These are phyloP conservation scores for Hymenotorrendiella dingleyae DNA, from an alignment of 2,329 filamentous ascomycete species.

Conservation along the genomic window DNA sequence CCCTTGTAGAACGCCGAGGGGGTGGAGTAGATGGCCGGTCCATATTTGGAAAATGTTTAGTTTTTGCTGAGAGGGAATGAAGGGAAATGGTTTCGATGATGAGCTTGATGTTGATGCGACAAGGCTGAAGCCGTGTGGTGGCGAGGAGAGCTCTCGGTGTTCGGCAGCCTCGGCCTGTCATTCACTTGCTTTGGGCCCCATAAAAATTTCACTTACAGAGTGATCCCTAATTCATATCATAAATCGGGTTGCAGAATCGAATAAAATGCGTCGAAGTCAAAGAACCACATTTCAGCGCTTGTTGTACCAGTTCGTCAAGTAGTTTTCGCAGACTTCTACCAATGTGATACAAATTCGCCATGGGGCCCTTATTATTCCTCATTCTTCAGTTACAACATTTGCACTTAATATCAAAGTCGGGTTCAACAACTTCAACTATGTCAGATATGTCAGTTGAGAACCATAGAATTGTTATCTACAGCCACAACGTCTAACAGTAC, in stretches of 20 bases:
- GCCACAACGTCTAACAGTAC: constrained; percentile 4
- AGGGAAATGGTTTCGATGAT: background rate
- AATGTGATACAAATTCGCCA: no score
- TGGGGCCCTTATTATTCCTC: no score
- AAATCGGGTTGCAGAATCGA: background rate
- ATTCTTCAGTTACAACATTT: no score
- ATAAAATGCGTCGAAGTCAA: no score
- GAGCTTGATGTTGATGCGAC: constrained; percentile 5
- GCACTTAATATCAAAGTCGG: no score
- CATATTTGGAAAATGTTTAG: constrained; percentile 11
- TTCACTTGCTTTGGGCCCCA: no score
- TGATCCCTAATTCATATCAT: no score
- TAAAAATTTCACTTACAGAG: no score
- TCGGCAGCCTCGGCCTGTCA: constrained; percentile 10
- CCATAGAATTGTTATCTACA: constrained; percentile 1
- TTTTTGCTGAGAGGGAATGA: background rate
- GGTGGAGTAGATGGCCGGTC: constrained; percentile 23
- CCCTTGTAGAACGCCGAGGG: background rate
- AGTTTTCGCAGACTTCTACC: no score
- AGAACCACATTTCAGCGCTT: no score
- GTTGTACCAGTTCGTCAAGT: no score
- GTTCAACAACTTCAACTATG: no score
- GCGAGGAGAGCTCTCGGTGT: background rate
- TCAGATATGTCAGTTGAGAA: background rate
- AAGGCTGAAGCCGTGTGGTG: constrained; percentile 17